Evolutionary conservation across 805 yeast genomes (phyloP).

Genomic region (Nakazawaea molendinolei): DNA sequence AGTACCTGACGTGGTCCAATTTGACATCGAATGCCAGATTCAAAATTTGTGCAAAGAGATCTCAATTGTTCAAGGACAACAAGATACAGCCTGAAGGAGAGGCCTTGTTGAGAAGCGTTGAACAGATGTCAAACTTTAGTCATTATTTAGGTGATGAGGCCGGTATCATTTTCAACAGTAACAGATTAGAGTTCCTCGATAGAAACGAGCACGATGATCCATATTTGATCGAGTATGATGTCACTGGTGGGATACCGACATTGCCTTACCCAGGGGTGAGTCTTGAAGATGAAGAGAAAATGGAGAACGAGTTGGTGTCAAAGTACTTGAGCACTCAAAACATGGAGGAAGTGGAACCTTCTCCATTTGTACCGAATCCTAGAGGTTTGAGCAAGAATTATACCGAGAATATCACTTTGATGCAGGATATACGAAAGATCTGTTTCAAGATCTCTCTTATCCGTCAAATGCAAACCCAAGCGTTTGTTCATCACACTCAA

Average conservation of each 20-base stretch:
- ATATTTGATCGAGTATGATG: constrained; percentile 76
- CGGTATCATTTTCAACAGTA: constrained; percentile 23
- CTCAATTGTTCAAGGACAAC: constrained; percentile 54
- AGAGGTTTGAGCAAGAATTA: constrained; percentile 58
- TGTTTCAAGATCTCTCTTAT: constrained; percentile 86
- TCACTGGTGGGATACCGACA: constrained; percentile 73
- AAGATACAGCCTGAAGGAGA: constrained; percentile 59
- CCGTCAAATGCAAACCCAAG: constrained; percentile 84
- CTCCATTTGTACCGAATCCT: constrained; percentile 33
- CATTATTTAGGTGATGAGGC: constrained; percentile 35
- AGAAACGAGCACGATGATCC: constrained; percentile 52
- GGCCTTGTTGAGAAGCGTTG: constrained; percentile 61
- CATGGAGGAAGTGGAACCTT: constrained; percentile 29
- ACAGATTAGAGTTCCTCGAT: constrained; percentile 29
- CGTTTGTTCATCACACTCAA: constrained; percentile 67
- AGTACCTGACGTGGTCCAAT: constrained; percentile 78
- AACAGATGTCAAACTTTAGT: constrained; percentile 58
- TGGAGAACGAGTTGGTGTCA: constrained; percentile 39
- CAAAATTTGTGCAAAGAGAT: constrained; percentile 62
- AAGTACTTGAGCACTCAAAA: constrained; percentile 21
- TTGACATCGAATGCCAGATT: constrained; percentile 75
- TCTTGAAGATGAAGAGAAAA: constrained; percentile 35
- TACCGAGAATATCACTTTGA: constrained; percentile 60
- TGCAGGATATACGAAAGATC: constrained; percentile 82
- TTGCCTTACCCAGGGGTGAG: constrained; percentile 46